A percentile compares a stretch with the other conserved stretches of the same genome.
Evolutionary conservation across 73 alveolate genomes (phyloP).

Genomic region (Blepharisma japonicum): DNA sequence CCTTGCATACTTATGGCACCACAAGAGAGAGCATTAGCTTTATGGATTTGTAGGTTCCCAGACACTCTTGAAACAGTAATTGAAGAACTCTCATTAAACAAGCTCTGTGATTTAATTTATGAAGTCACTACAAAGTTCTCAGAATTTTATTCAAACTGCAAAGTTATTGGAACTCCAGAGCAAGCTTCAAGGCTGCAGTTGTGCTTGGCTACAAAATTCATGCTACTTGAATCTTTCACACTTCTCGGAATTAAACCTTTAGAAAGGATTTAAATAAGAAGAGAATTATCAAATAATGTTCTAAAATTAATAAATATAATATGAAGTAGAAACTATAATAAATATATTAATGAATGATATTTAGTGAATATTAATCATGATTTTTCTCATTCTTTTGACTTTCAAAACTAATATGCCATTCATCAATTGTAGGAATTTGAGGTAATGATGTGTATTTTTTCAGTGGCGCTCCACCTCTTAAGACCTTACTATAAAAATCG

Average conservation of each 20-base stretch:
- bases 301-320: too few species aligned
- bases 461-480: too few species aligned
- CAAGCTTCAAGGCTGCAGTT: constrained; percentile 61
- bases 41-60: constrained; percentile 79
- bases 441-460: too few species aligned
- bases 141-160: constrained; percentile 81
- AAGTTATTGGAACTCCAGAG: constrained; percentile 84
- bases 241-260: constrained; percentile 77
- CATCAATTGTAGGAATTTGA: too few species aligned
- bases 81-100: constrained; percentile 88
- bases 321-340: too few species aligned
- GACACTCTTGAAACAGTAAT: constrained; percentile 92
- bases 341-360: too few species aligned
- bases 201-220: constrained; percentile 64
- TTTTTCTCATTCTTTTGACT: too few species aligned
- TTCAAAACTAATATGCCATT: too few species aligned
- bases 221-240: constrained; percentile 52
- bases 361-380: too few species aligned
- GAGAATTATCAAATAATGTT: too few species aligned
- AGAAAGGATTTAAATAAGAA: constrained; percentile 63
- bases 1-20: constrained; percentile 39
- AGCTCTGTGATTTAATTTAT: constrained; percentile 89
- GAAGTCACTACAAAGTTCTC: constrained; percentile 93
- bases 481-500: too few species aligned
- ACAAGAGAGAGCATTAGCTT: constrained; percentile 87